Conservation (phyloP, 306 rosid species). For the Glycyrrhiza uralensis region DNA sequence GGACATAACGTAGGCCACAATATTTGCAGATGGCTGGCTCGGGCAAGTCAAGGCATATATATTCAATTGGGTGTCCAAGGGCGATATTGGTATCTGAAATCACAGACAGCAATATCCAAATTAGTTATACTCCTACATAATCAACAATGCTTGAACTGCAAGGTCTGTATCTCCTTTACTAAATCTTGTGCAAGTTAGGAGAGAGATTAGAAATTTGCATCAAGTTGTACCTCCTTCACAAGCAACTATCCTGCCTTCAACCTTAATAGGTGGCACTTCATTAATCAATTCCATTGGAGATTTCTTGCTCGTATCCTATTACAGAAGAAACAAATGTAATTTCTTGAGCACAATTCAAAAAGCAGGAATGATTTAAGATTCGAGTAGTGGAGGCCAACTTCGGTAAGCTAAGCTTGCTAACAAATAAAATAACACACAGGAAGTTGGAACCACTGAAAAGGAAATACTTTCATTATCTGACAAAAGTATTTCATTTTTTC, state of each 20-base stretch:
- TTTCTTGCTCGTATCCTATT: constrained; percentile 82
- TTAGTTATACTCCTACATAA: constrained; percentile 11
- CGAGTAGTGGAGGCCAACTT: not conserved
- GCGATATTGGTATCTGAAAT: constrained; percentile 68
- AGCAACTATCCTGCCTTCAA: constrained; percentile 88
- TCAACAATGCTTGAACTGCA: not conserved
- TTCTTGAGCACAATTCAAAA: not conserved
- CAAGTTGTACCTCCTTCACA: constrained; percentile 83
- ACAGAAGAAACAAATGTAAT: constrained; percentile 23
- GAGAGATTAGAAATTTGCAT: not conserved
- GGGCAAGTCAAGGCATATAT: constrained; percentile 72
- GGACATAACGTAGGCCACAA: constrained; percentile 78
- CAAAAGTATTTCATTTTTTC: not conserved
- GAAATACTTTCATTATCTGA: not conserved
- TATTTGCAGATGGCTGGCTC: constrained; percentile 93
- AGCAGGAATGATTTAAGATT: constrained; percentile 3
- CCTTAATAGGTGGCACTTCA: constrained; percentile 95
- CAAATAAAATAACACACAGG: not conserved
- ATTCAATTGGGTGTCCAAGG: constrained; percentile 95
- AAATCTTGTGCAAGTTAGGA: not conserved
- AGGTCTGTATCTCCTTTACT: not conserved
- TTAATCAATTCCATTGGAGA: constrained; percentile 98
- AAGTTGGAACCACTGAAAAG: constrained; percentile 2
- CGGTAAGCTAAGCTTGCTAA: not conserved
- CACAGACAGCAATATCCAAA: constrained; percentile 26